Conservation (phyloP, 352 stramenopile species). For the Globisporangium viniferum region DNA sequence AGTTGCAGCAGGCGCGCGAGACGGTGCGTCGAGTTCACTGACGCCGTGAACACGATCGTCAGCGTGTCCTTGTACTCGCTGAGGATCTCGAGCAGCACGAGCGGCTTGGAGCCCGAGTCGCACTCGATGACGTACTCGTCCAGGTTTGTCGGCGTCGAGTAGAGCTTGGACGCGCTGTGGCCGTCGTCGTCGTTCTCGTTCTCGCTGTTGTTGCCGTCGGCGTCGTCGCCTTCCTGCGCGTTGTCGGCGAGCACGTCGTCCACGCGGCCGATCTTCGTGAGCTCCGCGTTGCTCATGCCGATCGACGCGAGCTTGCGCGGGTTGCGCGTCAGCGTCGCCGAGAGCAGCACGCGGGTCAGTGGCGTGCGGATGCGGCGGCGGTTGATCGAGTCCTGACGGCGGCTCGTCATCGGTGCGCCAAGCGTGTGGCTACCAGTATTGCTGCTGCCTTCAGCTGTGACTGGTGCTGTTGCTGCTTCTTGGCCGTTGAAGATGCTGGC, state of each 20-base stretch:
- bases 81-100: conserved; percentile 93
- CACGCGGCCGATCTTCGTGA: conserved; percentile 85
- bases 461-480: conserved; percentile 32
- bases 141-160: conserved; percentile 74
- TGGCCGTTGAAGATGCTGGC: conserved; percentile 75
- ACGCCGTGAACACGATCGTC: conserved; percentile 95
- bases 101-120: conserved; percentile 92
- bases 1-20: conserved; percentile 94
- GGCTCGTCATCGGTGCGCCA: conserved; percentile 47
- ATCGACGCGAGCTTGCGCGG: conserved; percentile 95
- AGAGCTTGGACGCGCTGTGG: conserved; percentile 45
- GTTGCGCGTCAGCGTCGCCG: conserved; percentile 97
- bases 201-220: conserved; percentile 27
- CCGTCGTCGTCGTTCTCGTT: conserved; percentile 21
- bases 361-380: conserved; percentile 72
- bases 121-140: conserved; percentile 92
- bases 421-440: neutral
- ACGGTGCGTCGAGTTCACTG: conserved; percentile 95
- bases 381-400: conserved; percentile 78
- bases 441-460: conserved; percentile 10
- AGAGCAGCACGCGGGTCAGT: conserved; percentile 95
- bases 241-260: conserved; percentile 68
- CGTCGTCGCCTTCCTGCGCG: conserved; percentile 41
- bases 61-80: conserved; percentile 70
- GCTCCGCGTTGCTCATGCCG: conserved; percentile 92